Percentiles rank a stretch among this genome's conserved stretches.
Conservation (phyloP, 805 yeast species). For the Metschnikowia kunwiensis region DNA sequence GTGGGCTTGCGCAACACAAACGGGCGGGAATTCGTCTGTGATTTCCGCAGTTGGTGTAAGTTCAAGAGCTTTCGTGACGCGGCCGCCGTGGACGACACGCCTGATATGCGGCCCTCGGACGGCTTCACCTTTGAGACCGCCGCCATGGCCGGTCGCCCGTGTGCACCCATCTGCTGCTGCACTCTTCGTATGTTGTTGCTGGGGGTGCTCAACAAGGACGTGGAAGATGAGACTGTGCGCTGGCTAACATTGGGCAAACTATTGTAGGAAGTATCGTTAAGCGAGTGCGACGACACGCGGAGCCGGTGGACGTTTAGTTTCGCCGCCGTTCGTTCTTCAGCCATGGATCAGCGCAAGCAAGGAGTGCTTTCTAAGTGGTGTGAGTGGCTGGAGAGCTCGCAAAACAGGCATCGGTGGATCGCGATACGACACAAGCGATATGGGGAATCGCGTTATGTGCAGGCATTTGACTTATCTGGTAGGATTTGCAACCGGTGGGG, state of each 20-base stretch:
- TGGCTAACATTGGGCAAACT: constrained; percentile 20
- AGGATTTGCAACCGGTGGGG: not conserved
- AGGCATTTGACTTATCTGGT: not conserved
- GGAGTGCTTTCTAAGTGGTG: no score
- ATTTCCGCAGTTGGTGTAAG: constrained; percentile 37
- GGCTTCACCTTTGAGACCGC: constrained; percentile 4
- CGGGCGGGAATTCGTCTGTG: constrained; percentile 13
- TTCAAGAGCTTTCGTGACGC: constrained; percentile 39
- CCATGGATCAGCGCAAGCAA: constrained; percentile 9
- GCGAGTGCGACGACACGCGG: constrained; percentile 13
- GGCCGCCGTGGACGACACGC: constrained; percentile 12
- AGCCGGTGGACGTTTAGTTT: constrained; percentile 15
- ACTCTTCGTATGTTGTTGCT: constrained; percentile 38
- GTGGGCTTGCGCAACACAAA: constrained; percentile 34
- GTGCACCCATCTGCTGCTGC: constrained; percentile 25
- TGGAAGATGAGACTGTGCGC: constrained; percentile 37
- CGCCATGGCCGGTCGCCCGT: constrained; percentile 7
- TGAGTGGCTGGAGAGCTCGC: no score
- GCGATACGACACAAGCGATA: not conserved
- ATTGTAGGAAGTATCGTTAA: constrained; percentile 12
- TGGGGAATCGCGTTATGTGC: not conserved
- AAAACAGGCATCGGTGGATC: no score
- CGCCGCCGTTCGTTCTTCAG: constrained; percentile 15
- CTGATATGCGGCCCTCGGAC: constrained; percentile 8
- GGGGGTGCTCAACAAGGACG: constrained; percentile 40